Conservation (phyloP, 1,284 basidiomycete genomes). For the Cryptococcus sp. region DNA sequence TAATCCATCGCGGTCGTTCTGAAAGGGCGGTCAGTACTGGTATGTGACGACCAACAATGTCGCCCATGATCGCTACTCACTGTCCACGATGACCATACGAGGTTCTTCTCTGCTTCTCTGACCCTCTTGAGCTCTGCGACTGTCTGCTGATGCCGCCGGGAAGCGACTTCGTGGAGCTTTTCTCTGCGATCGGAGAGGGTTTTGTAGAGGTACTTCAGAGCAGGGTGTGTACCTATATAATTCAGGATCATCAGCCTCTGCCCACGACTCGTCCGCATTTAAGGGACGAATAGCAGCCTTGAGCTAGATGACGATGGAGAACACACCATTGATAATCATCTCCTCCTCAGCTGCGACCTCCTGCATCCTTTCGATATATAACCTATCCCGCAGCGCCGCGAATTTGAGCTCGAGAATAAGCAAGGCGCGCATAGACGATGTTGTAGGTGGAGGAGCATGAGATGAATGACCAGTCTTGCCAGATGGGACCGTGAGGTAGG, state of each 20-base stretch:
- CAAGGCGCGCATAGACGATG: conserved; percentile 58
- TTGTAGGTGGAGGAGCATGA: conserved; percentile 46
- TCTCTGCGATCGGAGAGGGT: conserved; percentile 44
- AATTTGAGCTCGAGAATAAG: conserved; percentile 61
- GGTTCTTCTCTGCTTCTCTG: conserved; percentile 51
- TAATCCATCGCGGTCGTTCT: conserved; percentile 50
- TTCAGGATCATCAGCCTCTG: conserved; percentile 1
- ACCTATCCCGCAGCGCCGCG: conserved; percentile 58
- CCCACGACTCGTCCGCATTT: no score
- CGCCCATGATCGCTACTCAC: conserved; percentile 31
- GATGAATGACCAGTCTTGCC: conserved; percentile 34
- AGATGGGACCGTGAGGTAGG: conserved; percentile 12
- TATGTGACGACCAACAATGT: conserved; percentile 14
- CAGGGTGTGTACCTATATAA: conserved; percentile 57
- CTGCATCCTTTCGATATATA: conserved; percentile 60
- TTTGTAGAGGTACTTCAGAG: conserved; percentile 56
- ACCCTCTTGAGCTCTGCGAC: conserved; percentile 53
- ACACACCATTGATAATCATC: conserved; percentile 58
- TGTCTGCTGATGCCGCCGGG: conserved; percentile 51
- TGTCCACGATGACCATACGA: conserved; percentile 58
- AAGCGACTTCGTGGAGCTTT: conserved; percentile 48
- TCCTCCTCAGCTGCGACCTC: conserved; percentile 60
- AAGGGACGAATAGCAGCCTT: background rate
- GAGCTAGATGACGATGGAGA: background rate
- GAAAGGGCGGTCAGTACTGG: background rate